Base-by-base conservation (phyloP, 495 filamentous ascomycete genomes). In the Aspergillus bertholletiae region DNA sequence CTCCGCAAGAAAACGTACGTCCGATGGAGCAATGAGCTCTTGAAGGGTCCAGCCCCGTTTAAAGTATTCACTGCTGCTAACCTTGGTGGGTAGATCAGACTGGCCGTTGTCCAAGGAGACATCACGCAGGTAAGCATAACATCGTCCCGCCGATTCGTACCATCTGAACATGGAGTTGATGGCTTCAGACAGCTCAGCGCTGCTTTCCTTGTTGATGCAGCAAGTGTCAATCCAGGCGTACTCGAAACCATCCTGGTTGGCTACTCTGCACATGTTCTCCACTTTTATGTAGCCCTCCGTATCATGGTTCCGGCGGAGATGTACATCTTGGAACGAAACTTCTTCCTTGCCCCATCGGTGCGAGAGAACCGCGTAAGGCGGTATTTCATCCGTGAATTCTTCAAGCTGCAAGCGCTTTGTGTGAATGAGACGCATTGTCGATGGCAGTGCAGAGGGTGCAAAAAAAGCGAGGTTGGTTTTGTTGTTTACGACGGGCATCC, bases 121-220 rank as follows among this genome's bases (percentile, higher is more conserved):
- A 54, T 54, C 52, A 9, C 13, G 9, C 20, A 54, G 20, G 22
- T 47, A 54, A 12, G 43, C 44, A 21, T 54, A 54, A 20, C 51
- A 53, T 6, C 44, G 27, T 17, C 7, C 39, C 4, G 51, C 39
- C 11, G 15, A 7, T 35, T 53, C n/a, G 44, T 65, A 62, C 56
- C 56, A 63, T 12, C 27, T 24, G 49, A 62, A 77, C 70, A 79
- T 78, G 18, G 67, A 74, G 49, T 77, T 77, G 51, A 79, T 74
- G 8, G 39, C 39, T 43, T 43, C 39, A 7, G 39, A 43, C 17
- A 76, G 54, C 49, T 74, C 73, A 0, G 73, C 63, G 53, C 60
- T 68, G 34, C 55, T 63, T 9, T 34, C 21, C 51, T 69, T 69
- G 37, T 70, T 59, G 54, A 73, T 76, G 45, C 74, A 76, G 49